A percentile compares a stretch with the other conserved stretches of the same genome.
phyloP scores from a whole-genome alignment of 352 stramenopile species.

The Phytophthora brassicae region DNA sequence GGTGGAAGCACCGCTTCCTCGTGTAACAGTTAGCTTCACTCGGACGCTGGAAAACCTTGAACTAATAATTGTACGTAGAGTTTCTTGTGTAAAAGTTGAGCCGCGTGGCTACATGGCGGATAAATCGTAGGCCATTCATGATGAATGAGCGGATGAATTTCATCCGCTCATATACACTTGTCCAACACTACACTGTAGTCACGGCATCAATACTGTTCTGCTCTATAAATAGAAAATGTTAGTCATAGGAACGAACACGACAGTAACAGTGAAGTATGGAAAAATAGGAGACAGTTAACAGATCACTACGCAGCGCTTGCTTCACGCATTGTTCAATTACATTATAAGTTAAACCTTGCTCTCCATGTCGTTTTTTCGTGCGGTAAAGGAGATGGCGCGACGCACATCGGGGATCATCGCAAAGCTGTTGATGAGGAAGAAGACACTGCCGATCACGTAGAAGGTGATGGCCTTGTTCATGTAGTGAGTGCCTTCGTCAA shows the following conservation, averaged over 20 bases:
- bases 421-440: slow-evolving; percentile 76
- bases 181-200: background rate
- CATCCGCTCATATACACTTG: no score
- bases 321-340: slow-evolving; percentile 15
- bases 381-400: slow-evolving; percentile 38
- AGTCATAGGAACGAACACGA: background rate
- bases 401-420: slow-evolving; percentile 58
- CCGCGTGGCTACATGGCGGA: no score
- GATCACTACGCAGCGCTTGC: slow-evolving; percentile 14
- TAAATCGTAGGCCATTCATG: no score
- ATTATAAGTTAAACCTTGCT: slow-evolving; percentile 35
- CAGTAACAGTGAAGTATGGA: background rate
- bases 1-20: background rate
- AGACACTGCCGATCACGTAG: slow-evolving; percentile 73
- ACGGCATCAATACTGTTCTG: background rate
- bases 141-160: no score
- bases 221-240: slow-evolving; percentile 8
- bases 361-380: slow-evolving; percentile 14
- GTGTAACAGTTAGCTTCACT: no score
- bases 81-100: background rate
- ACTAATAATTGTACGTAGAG: background rate
- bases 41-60: no score
- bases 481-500: slow-evolving; percentile 61
- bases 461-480: slow-evolving; percentile 78
- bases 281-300: background rate